phyloP scores from a whole-genome alignment of 805 yeast genomes.

The Monosporozyma unispora region DNA sequence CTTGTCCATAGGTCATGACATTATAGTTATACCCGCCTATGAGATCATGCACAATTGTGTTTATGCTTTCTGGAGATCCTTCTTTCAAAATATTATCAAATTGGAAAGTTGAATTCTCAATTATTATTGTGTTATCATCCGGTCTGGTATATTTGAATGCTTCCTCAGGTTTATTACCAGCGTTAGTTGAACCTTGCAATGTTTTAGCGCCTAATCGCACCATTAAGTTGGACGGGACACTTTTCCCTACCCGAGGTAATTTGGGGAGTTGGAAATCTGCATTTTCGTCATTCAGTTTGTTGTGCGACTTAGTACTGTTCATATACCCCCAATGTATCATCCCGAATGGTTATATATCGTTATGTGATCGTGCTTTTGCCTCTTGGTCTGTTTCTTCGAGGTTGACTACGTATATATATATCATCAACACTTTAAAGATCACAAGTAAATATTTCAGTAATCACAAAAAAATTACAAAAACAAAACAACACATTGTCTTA shows the following conservation, averaged over 20 bases:
- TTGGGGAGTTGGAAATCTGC: not conserved
- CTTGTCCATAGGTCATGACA: slow-evolving; percentile 71
- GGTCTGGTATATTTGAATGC: not conserved
- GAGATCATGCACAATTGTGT: slow-evolving; percentile 7
- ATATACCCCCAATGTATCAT: slow-evolving; percentile 3
- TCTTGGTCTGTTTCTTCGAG: not conserved
- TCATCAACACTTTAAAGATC: not conserved
- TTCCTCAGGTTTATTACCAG: not conserved
- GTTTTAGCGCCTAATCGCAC: not conserved
- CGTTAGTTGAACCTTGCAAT: not conserved
- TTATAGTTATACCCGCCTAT: slow-evolving; percentile 67
- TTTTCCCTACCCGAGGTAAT: not conserved
- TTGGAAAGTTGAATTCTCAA: not conserved
- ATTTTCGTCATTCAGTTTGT: not conserved
- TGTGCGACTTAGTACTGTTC: not conserved
- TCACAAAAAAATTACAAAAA: not conserved
- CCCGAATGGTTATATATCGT: not conserved
- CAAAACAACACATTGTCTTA: not conserved
- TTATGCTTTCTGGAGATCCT: not conserved
- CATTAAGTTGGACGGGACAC: not conserved
- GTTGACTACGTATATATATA: not conserved
- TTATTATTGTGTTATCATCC: not conserved
- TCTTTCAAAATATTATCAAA: not conserved
- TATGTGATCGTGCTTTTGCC: not conserved
- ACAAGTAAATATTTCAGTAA: not conserved